Conservation (phyloP, 345 rosid species). For the Acer campestre region DNA sequence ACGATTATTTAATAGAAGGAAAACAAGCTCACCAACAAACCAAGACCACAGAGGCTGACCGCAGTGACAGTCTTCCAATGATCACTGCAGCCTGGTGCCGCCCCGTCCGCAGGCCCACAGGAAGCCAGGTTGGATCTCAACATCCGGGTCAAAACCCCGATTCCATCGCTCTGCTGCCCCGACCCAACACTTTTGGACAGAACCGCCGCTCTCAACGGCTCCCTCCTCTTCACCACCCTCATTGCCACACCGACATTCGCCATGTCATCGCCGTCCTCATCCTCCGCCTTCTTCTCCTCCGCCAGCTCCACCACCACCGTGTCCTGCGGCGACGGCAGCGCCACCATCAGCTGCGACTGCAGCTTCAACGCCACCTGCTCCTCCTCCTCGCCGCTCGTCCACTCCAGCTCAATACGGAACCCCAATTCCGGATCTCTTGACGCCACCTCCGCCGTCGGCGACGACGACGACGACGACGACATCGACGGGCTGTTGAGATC, state of each 20-base stretch:
- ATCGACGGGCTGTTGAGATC: conserved; percentile 49
- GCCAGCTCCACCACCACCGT: conserved; percentile 61
- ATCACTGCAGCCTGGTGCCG: conserved; percentile 46
- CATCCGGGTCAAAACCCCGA: conserved; percentile 71
- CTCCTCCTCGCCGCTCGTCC: conserved; percentile 94
- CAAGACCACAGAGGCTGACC: conserved; percentile 74
- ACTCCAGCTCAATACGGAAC: conserved; percentile 76
- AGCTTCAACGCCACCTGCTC: conserved; percentile 82
- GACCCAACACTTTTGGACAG: conserved; percentile 71
- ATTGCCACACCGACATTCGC: conserved; percentile 62
- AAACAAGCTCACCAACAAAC: conserved; percentile 55
- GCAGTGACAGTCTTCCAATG: conserved; percentile 84
- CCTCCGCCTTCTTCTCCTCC: conserved; percentile 23
- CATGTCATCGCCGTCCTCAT: conserved; percentile 27
- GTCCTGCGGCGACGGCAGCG: conserved; percentile 84
- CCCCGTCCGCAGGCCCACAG: conserved; percentile 38
- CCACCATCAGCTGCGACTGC: conserved; percentile 95
- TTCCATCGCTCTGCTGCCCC: conserved; percentile 86
- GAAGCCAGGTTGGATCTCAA: conserved; percentile 58
- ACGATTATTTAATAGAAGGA: too few species aligned
- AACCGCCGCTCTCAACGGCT: conserved; percentile 66
- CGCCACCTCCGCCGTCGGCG: conserved; percentile 17
- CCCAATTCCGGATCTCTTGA: conserved; percentile 63
- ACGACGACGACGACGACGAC: conserved; percentile 34
- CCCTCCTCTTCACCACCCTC: conserved; percentile 85